Percentiles rank a stretch among this genome's conserved stretches.
Evolutionary conservation across 179 eudicot genomes (phyloP).

Genomic region (Nepenthes alata): DNA sequence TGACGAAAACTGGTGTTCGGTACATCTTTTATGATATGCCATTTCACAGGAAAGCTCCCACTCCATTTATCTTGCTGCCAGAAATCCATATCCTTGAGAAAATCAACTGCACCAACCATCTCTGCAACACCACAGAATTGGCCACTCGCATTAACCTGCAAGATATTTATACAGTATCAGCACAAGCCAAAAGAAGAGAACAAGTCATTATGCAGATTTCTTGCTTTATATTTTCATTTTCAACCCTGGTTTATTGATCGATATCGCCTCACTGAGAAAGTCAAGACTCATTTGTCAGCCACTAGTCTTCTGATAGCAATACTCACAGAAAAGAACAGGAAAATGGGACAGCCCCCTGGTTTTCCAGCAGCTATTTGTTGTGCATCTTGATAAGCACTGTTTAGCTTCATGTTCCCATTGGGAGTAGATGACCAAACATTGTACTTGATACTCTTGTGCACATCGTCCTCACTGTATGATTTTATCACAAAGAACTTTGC

Average conservation of each 20-base stretch:
- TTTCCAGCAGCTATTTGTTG: conserved; percentile 49
- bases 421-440: conserved; percentile 92
- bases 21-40: conserved; percentile 84
- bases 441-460: conserved; percentile 85
- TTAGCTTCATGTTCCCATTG: conserved; percentile 78
- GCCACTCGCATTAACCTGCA: conserved; percentile 88
- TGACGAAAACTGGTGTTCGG: conserved; percentile 71
- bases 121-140: conserved; percentile 90
- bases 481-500: conserved; percentile 82
- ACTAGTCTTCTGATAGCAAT: not conserved
- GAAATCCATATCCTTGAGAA: conserved; percentile 76
- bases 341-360: conserved; percentile 63
- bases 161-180: not conserved
- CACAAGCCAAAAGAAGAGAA: not conserved
- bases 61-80: conserved; percentile 99
- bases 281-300: not conserved
- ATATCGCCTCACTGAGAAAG: not conserved
- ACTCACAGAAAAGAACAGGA: conserved; percentile 83
- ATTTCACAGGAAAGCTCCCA: conserved; percentile 85
- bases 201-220: not conserved
- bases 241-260: not conserved
- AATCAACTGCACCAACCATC: conserved; percentile 74
- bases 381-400: conserved; percentile 67
- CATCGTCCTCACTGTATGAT: conserved; percentile 94
- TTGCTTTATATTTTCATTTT: not conserved